Evolutionary conservation across 2,329 filamentous ascomycete species (phyloP).

Genomic region (Emergomyces orientalis): DNA sequence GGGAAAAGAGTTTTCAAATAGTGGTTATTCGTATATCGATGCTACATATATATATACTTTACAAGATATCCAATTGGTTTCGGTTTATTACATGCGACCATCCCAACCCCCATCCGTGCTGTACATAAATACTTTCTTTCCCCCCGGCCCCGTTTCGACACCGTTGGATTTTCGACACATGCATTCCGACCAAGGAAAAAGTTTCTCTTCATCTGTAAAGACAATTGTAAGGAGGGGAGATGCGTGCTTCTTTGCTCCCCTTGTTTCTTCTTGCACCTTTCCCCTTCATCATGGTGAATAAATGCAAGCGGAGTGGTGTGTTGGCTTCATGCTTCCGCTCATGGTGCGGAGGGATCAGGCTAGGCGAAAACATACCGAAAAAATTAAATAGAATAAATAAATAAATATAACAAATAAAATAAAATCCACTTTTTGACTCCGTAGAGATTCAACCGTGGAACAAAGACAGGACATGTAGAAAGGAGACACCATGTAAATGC

Average conservation of each 20-base stretch:
- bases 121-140: neutral
- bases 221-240: neutral
- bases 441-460: conserved; percentile 3
- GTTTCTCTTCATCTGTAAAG: neutral
- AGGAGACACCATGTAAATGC: neutral
- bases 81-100: neutral
- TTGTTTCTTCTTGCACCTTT: neutral
- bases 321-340: neutral
- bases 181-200: neutral
- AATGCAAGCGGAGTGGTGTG: neutral
- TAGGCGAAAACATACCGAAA: neutral
- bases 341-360: neutral
- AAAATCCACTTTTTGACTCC: neutral
- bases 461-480: neutral
- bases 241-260: neutral
- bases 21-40: neutral
- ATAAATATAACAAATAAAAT: too few species aligned
- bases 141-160: too few species aligned
- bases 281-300: neutral
- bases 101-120: neutral
- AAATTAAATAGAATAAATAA: neutral
- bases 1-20: neutral
- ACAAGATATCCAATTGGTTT: neutral
- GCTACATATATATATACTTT: neutral
- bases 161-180: neutral